Evolutionary conservation across 2,329 filamentous ascomycete species (phyloP).

Genomic region (Xylogone sp.): DNA sequence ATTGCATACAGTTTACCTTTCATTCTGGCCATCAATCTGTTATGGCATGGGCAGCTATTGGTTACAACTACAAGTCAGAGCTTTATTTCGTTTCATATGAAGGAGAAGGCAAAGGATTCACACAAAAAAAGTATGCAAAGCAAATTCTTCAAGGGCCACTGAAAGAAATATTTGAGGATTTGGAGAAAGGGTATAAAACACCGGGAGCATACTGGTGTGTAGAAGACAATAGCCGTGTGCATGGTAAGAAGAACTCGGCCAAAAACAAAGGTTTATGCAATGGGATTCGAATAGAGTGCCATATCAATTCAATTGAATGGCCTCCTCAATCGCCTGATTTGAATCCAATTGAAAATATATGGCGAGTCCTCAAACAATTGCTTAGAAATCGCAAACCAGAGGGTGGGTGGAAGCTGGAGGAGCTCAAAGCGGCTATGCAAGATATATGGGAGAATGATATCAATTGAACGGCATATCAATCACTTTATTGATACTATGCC

Average conservation of each 20-base stretch:
- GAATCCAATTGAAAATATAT: too few species aligned
- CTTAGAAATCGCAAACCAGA: too few species aligned
- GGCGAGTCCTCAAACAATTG: too few species aligned
- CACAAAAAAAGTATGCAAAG: conserved; percentile 10
- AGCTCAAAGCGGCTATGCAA: too few species aligned
- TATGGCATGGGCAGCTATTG: too few species aligned
- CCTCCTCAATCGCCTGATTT: too few species aligned
- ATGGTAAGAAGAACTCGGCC: conserved; percentile 9
- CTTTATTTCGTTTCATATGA: conserved; percentile 8
- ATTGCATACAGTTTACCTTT: conserved; percentile 12
- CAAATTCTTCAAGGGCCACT: too few species aligned
- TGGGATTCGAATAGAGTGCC: conserved; percentile 7
- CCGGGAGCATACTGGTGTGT: conserved; percentile 9
- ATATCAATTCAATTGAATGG: too few species aligned
- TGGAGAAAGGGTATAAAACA: neutral
- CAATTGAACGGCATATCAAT: too few species aligned
- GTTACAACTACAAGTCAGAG: conserved; percentile 10
- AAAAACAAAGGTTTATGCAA: conserved; percentile 11
- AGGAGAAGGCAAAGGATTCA: conserved; percentile 15
- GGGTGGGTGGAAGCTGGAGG: too few species aligned
- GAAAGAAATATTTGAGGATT: conserved; percentile 6
- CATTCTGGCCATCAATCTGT: conserved; percentile 2
- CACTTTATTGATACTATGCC: too few species aligned
- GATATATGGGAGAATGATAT: too few species aligned
- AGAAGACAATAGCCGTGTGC: conserved; percentile 7